phyloP scores from a whole-genome alignment of 2,329 filamentous ascomycete genomes.

The Fusarium poae region DNA sequence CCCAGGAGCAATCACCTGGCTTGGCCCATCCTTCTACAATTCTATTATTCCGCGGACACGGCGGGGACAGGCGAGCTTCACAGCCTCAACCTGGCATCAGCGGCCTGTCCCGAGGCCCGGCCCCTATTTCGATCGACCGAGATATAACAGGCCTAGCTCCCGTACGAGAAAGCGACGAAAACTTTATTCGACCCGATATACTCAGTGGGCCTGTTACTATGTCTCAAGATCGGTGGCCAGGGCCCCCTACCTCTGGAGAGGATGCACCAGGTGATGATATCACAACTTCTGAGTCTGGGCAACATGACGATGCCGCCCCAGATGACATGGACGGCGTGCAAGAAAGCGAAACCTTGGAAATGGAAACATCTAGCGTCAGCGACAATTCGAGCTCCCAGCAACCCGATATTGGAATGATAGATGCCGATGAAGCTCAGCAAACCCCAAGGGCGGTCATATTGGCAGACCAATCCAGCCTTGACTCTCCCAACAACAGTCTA shows the following conservation, averaged over 20 bases:
- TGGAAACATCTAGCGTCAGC: background rate
- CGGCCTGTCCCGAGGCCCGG: constrained; percentile 22
- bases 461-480: background rate
- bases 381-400: constrained; percentile 12
- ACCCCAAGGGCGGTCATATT: constrained; percentile 1
- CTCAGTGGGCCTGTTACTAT: constrained; percentile 19
- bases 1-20: constrained; percentile 27
- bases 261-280: constrained; percentile 20
- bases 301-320: background rate
- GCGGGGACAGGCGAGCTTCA: constrained; percentile 18
- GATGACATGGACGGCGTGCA: constrained; percentile 28
- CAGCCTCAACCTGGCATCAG: constrained; percentile 19
- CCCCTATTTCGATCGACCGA: constrained; percentile 29
- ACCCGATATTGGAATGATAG: constrained; percentile 38
- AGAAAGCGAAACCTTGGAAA: background rate
- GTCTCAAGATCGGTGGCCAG: constrained; percentile 4
- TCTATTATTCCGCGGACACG: constrained; percentile 13
- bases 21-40: constrained; percentile 32
- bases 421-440: constrained; percentile 27
- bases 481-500: too few relatives aligned
- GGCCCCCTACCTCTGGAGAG: constrained; percentile 9
- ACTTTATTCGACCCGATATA: constrained; percentile 31
- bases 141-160: constrained; percentile 29
- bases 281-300: constrained; percentile 18
- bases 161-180: constrained; percentile 37